Evolutionary conservation across 2,329 filamentous ascomycete species (phyloP), one percentile per base, ranked within the genome.

Genomic region (Talaromyces atroroseus): DNA sequence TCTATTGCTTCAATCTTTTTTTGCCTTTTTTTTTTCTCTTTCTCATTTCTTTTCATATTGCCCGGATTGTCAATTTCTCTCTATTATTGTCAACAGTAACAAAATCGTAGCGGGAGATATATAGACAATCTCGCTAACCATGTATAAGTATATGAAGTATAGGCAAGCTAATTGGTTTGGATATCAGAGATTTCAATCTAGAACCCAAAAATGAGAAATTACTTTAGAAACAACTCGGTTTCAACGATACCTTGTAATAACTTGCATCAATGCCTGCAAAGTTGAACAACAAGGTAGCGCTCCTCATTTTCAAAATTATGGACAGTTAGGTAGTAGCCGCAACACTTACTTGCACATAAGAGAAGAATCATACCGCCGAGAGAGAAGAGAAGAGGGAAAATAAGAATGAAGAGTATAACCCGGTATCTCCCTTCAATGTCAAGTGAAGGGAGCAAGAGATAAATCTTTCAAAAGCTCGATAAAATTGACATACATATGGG

Each of bases 121-220:
- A 14, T 44, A 44, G 40, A 44, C 40, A 23, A 44, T 51, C 59
- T 64, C 64, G 63, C 63, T 62, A 61, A 57, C 44, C 65, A 64
- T 62, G 64, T 61, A 65, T 62, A 65, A 60, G 55, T 60, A 59
- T 59, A 49, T 59, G 44, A 56, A 42, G 29, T 18, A 36, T 24
- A 42, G 49, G 46, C 49, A 63, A 62, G 51, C 24, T 47, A 23
- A 4, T 52, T 52, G 40, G 21, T 34, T 36, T 47, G 26, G 42
- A 6, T 34, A 16, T 53, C 24, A 52, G 50, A 29, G 2, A 53
- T 24, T 47, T 18, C 34, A 29, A 47, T 38, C 38, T 42, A 47
- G 29, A 44, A 47, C 47, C 29, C 21, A 12, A 36, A 36, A 16
- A 16, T 5, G 32, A 36, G 14, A 26, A 24, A 10, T 46, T 23